Percentiles rank a stretch among this genome's conserved stretches.
These are phyloP conservation scores for Teratosphaeria destructans DNA, from an alignment of 2,329 filamentous ascomycete genomes.

Conservation along the genomic window DNA sequence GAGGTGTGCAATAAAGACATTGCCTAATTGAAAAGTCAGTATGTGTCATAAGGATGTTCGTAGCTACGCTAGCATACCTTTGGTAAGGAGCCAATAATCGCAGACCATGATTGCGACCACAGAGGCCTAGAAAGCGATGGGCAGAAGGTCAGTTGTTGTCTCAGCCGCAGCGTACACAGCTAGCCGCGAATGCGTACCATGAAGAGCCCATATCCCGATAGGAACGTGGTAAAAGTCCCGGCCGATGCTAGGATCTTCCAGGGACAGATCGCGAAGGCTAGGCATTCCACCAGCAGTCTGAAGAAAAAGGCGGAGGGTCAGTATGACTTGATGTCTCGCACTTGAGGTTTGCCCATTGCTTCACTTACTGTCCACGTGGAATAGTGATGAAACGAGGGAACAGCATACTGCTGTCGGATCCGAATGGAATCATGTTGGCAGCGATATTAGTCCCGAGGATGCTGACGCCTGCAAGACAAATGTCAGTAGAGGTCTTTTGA, in stretches of 20 bases:
- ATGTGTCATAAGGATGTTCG: not conserved
- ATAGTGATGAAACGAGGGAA: slow-evolving; percentile 43
- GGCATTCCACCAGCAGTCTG: slow-evolving; percentile 21
- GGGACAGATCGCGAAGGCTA: slow-evolving; percentile 49
- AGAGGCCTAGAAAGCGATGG: slow-evolving; percentile 31
- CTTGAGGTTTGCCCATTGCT: too few species aligned
- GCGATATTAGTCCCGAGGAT: slow-evolving; percentile 30
- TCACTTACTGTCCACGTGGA: slow-evolving; percentile 18
- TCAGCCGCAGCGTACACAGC: not conserved
- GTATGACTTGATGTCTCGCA: too few species aligned
- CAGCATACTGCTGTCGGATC: slow-evolving; percentile 26
- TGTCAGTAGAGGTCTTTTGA: not conserved
- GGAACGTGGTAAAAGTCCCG: slow-evolving; percentile 49
- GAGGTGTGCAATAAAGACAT: slow-evolving; percentile 16
- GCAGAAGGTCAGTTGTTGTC: not conserved
- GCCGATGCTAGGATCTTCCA: slow-evolving; percentile 56
- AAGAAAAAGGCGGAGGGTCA: too few species aligned
- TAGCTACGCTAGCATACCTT: slow-evolving; percentile 21
- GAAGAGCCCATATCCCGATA: slow-evolving; percentile 39
- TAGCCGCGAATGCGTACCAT: slow-evolving; percentile 5
- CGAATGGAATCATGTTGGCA: slow-evolving; percentile 29
- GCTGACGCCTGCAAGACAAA: slow-evolving; percentile 19
- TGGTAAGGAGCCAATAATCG: slow-evolving; percentile 48
- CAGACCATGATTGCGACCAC: slow-evolving; percentile 51
- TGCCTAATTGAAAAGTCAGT: not conserved